Evolutionary conservation across 2,329 filamentous ascomycete species (phyloP).

Genomic region (Akanthomyces muscarius): DNA sequence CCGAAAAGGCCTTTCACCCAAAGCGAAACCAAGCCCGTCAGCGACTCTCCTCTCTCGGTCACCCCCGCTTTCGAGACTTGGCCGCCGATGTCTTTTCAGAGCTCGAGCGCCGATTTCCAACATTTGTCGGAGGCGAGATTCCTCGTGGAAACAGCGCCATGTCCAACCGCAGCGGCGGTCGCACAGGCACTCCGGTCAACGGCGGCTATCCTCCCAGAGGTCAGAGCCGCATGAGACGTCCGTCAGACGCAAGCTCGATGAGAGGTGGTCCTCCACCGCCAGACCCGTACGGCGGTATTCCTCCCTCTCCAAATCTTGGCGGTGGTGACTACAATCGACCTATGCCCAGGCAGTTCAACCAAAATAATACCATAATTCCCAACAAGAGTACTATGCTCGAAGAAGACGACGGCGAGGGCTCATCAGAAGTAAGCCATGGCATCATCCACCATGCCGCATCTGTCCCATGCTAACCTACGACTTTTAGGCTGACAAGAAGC

Average conservation of each 20-base stretch:
- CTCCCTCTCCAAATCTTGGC: conserved; percentile 54
- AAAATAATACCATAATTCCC: conserved; percentile 92
- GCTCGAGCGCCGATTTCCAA: conserved; percentile 82
- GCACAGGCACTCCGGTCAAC: conserved; percentile 60
- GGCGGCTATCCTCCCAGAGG: conserved; percentile 50
- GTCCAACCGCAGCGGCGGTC: conserved; percentile 53
- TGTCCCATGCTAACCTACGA: conserved; percentile 19
- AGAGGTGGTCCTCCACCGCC: conserved; percentile 39
- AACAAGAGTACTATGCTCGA: conserved; percentile 98
- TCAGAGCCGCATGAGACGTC: conserved; percentile 51
- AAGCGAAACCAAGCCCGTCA: conserved; percentile 98
- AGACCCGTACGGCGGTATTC: conserved; percentile 49
- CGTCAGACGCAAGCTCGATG: conserved; percentile 61
- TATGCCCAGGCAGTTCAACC: conserved; percentile 76
- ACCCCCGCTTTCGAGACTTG: conserved; percentile 82
- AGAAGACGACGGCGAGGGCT: conserved; percentile 76
- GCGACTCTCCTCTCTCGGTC: conserved; percentile 84
- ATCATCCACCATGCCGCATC: neutral
- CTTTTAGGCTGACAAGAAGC: conserved; percentile 61
- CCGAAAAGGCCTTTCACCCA: conserved; percentile 88
- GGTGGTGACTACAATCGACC: conserved; percentile 69
- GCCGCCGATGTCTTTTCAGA: conserved; percentile 97
- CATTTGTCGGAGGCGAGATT: conserved; percentile 67
- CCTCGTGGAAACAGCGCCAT: conserved; percentile 66
- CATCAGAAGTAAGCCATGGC: conserved; percentile 39